phyloP scores from a whole-genome alignment of 2,329 filamentous ascomycete genomes.

The Fusarium sublunatum region DNA sequence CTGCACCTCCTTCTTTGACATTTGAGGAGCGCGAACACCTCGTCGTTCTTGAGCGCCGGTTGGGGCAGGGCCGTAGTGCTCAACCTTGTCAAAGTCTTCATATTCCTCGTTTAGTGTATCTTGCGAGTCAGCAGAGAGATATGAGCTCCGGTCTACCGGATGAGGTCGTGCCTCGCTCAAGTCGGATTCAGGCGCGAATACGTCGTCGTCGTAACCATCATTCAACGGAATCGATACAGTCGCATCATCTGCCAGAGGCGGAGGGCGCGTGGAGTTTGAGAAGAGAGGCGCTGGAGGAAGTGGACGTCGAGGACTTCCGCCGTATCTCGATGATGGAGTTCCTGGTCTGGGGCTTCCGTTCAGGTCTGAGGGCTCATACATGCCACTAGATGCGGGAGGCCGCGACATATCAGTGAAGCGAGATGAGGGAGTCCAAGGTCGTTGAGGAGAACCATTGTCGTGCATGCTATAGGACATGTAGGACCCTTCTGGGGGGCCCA shows the following conservation, averaged over 20 bases:
- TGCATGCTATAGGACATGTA: slow-evolving; percentile 67
- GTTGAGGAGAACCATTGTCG: slow-evolving; percentile 60
- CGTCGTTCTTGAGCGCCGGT: slow-evolving; percentile 87
- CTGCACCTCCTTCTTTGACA: slow-evolving; percentile 92
- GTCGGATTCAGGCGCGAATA: slow-evolving; percentile 74
- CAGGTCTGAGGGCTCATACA: slow-evolving; percentile 88
- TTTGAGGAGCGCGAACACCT: slow-evolving; percentile 86
- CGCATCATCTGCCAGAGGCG: slow-evolving; percentile 71
- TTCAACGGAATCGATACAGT: slow-evolving; percentile 78
- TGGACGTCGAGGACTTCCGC: slow-evolving; percentile 86
- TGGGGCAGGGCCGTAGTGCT: slow-evolving; percentile 89
- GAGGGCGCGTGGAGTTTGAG: slow-evolving; percentile 64
- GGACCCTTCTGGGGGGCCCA: slow-evolving; percentile 71
- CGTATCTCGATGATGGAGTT: slow-evolving; percentile 89
- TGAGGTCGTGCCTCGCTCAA: slow-evolving; percentile 64
- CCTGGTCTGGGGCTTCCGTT: slow-evolving; percentile 92
- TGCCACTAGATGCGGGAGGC: slow-evolving; percentile 75
- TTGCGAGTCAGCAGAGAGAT: slow-evolving; percentile 62
- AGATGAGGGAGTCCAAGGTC: slow-evolving; percentile 69
- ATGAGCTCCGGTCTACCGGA: slow-evolving; percentile 66
- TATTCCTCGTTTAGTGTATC: slow-evolving; percentile 63
- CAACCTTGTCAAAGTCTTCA: slow-evolving; percentile 67
- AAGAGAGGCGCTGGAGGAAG: slow-evolving; percentile 91
- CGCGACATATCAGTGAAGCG: slow-evolving; percentile 60
- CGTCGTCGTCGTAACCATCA: slow-evolving; percentile 71